Conservation (phyloP, 345 rosid species). For the Reutealis trisperma region DNA sequence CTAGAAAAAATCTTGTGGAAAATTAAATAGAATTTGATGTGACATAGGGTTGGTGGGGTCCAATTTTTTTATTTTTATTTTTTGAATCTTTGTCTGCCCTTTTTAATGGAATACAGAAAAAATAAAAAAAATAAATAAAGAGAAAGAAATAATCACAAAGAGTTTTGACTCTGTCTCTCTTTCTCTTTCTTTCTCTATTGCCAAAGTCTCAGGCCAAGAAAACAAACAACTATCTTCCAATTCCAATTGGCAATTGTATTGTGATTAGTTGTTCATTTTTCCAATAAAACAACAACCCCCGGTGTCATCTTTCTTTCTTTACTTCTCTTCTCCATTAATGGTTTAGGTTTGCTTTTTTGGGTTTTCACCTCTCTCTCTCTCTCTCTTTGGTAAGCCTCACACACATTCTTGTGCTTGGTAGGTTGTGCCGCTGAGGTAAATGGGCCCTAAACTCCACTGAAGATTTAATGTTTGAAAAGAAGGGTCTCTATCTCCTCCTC, state of each 20-base stretch:
- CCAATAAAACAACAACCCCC: constrained; percentile 30
- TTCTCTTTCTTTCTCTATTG: neutral
- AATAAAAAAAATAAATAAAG: neutral
- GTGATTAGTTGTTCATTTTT: constrained; percentile 20
- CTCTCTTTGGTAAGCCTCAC: neutral
- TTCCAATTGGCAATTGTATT: constrained; percentile 8
- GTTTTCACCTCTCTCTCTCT: constrained; percentile 27
- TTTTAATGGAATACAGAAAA: neutral
- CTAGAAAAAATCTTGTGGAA: no score
- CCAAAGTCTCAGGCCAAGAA: neutral
- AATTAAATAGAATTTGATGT: neutral
- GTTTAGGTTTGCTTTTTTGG: constrained; percentile 45
- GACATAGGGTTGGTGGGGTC: neutral
- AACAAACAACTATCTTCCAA: constrained; percentile 34
- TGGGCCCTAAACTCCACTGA: constrained; percentile 68
- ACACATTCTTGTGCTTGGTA: constrained; percentile 48
- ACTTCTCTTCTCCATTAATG: constrained; percentile 29
- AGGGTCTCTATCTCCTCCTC: constrained; percentile 37
- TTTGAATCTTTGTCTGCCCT: neutral
- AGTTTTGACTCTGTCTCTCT: neutral
- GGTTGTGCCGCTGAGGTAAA: constrained; percentile 49
- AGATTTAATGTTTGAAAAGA: constrained; percentile 28
- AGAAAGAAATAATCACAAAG: neutral
- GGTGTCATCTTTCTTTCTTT: constrained; percentile 35
- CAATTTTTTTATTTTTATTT: neutral